Evolutionary conservation across 306 rosid species (phyloP).

Genomic region (Morella rubra): DNA sequence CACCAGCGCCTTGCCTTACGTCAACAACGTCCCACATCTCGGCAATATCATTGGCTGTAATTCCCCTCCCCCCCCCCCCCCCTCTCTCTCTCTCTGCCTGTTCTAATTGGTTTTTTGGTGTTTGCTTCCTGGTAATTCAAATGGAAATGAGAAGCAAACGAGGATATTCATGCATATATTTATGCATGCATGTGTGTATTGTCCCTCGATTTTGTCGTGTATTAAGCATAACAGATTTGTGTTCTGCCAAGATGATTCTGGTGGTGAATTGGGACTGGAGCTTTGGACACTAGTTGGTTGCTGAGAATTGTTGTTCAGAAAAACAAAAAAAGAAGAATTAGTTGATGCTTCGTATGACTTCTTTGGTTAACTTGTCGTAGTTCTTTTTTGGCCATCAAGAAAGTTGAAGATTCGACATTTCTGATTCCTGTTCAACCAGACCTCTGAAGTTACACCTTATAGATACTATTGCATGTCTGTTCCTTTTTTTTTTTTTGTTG

Average conservation of each 20-base stretch:
- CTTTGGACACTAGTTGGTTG: too few species aligned
- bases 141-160: not conserved
- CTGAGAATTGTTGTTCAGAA: too few species aligned
- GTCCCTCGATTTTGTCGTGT: not conserved
- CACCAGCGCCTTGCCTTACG: slow-evolving; percentile 94
- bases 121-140: not conserved
- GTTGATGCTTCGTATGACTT: too few species aligned
- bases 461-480: not conserved
- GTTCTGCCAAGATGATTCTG: not conserved
- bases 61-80: slow-evolving; percentile 4
- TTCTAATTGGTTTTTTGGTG: not conserved
- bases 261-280: too few species aligned
- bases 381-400: not conserved
- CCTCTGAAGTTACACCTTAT: not conserved
- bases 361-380: not conserved
- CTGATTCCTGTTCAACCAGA: not conserved
- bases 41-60: slow-evolving; percentile 90
- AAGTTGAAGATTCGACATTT: not conserved
- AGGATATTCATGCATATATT: not conserved
- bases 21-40: slow-evolving; percentile 95
- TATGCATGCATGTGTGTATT: not conserved
- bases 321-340: too few species aligned
- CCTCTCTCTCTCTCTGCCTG: not conserved
- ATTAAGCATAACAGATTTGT: not conserved
- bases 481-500: not conserved